Percentiles rank a stretch among this genome's conserved stretches.
These are phyloP conservation scores for Podospora bellae-mahoneyi DNA, from an alignment of 495 filamentous ascomycete species.

Conservation along the genomic window DNA sequence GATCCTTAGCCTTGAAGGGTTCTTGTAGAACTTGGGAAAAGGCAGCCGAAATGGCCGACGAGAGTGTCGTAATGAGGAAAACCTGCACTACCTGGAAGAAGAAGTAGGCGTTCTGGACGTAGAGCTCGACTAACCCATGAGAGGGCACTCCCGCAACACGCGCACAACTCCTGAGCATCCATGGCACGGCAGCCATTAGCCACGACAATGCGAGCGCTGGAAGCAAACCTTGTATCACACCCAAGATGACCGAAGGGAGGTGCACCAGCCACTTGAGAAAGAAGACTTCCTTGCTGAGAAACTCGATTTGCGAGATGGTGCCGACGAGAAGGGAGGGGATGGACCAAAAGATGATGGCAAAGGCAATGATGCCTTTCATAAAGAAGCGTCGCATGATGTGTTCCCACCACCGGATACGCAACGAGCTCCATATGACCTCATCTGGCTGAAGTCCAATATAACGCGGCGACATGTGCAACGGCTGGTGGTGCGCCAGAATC, in stretches of 20 bases:
- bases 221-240: slow-evolving; percentile 74
- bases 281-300: slow-evolving; percentile 54
- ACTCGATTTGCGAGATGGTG: slow-evolving; percentile 72
- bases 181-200: slow-evolving; percentile 77
- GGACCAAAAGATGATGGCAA: slow-evolving; percentile 83
- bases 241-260: slow-evolving; percentile 61
- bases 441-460: slow-evolving; percentile 74
- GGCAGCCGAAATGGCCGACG: slow-evolving; percentile 64
- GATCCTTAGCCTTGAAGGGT: slow-evolving; percentile 53
- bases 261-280: slow-evolving; percentile 67
- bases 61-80: slow-evolving; percentile 79
- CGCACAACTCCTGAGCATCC: slow-evolving; percentile 70
- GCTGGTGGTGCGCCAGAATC: slow-evolving; percentile 72
- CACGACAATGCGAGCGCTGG: slow-evolving; percentile 70
- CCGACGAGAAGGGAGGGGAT: slow-evolving; percentile 81
- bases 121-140: slow-evolving; percentile 68
- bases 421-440: slow-evolving; percentile 81
- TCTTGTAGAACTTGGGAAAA: slow-evolving; percentile 57
- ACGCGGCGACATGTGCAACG: slow-evolving; percentile 78
- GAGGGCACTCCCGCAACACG: slow-evolving; percentile 69
- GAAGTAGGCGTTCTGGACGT: slow-evolving; percentile 79
- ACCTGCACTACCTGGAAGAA: slow-evolving; percentile 88
- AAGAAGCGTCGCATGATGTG: slow-evolving; percentile 64
- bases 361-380: slow-evolving; percentile 61
- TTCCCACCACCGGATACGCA: slow-evolving; percentile 79